Evolutionary conservation across 306 rosid species (phyloP).

Genomic region (Gastrolobium villosum): DNA sequence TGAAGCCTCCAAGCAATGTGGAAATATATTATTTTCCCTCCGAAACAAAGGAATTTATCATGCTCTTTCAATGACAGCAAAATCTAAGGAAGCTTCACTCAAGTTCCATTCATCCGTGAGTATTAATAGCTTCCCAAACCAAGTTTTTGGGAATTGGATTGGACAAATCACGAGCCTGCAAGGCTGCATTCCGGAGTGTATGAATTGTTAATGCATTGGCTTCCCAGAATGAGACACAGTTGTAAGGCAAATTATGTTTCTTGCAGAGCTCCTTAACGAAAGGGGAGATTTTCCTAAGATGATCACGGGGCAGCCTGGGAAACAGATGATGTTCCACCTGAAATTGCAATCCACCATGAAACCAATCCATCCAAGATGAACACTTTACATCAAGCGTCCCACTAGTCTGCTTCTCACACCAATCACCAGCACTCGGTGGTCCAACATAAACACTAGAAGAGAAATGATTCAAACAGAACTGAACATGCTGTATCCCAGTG

Average conservation of each 20-base stretch:
- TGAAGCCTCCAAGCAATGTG: slow-evolving; percentile 58
- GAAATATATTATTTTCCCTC: slow-evolving; percentile 52
- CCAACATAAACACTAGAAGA: slow-evolving; percentile 73
- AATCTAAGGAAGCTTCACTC: slow-evolving; percentile 47
- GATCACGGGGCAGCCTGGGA: slow-evolving; percentile 63
- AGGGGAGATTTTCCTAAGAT: slow-evolving; percentile 69
- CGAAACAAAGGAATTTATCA: slow-evolving; percentile 48
- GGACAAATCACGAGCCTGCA: slow-evolving; percentile 77
- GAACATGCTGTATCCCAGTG: slow-evolving; percentile 79
- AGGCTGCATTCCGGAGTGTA: slow-evolving; percentile 65
- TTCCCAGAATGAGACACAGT: slow-evolving; percentile 66
- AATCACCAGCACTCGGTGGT: slow-evolving; percentile 64
- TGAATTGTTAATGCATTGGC: slow-evolving; percentile 65
- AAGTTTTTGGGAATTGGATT: slow-evolving; percentile 66
- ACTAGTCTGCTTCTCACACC: slow-evolving; percentile 76
- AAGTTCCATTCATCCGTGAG: slow-evolving; percentile 66
- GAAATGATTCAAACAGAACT: slow-evolving; percentile 82
- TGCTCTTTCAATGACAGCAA: slow-evolving; percentile 49
- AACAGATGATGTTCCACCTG: slow-evolving; percentile 89
- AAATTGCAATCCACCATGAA: slow-evolving; percentile 85
- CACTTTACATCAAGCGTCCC: slow-evolving; percentile 67
- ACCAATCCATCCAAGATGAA: slow-evolving; percentile 91
- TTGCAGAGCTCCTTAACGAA: slow-evolving; percentile 71
- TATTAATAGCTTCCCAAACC: slow-evolving; percentile 83
- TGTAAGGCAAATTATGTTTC: slow-evolving; percentile 73